Percentiles rank a stretch among this genome's conserved stretches.
These are phyloP conservation scores for Aspergillus aculeatus DNA, from an alignment of 2,329 filamentous ascomycete genomes.

Conservation along the genomic window DNA sequence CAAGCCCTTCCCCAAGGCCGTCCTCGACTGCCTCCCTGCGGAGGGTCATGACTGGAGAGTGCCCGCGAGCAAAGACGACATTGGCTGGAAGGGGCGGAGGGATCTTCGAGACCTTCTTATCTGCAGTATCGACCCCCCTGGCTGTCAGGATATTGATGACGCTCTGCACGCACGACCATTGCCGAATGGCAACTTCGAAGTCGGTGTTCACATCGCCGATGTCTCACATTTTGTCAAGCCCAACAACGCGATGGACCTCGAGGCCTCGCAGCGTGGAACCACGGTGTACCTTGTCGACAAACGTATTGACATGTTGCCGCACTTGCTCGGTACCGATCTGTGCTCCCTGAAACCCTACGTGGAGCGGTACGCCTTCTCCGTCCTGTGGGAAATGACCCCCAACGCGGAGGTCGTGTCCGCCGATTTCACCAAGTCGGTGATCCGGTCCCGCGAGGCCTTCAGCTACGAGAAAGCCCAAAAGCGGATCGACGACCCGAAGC, in stretches of 20 bases:
- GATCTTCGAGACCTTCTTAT: conserved; percentile 85
- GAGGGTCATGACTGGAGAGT: conserved; percentile 96
- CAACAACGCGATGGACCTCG: conserved; percentile 93
- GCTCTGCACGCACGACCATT: conserved; percentile 82
- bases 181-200: conserved; percentile 90
- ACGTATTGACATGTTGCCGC: conserved; percentile 98
- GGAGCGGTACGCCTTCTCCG: conserved; percentile 86
- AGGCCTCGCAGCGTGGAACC: conserved; percentile 90
- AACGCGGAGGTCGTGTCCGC: conserved; percentile 80
- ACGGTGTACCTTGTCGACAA: conserved; percentile 98
- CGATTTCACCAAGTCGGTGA: conserved; percentile 97
- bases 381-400: conserved; percentile 82
- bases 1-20: conserved; percentile 91
- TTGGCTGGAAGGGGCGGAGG: conserved; percentile 80
- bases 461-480: conserved; percentile 96
- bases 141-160: conserved; percentile 98
- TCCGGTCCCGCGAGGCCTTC: conserved; percentile 93
- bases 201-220: conserved; percentile 97
- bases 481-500: conserved; percentile 83
- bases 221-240: conserved; percentile 99
- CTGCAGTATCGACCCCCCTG: conserved; percentile 94
- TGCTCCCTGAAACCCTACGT: conserved; percentile 97
- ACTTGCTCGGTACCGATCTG: conserved; percentile 90
- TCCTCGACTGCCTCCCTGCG: conserved; percentile 84
- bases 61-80: conserved; percentile 72